Evolutionary conservation across 1,284 basidiomycete species (phyloP).

Genomic region (Ustilago curta): DNA sequence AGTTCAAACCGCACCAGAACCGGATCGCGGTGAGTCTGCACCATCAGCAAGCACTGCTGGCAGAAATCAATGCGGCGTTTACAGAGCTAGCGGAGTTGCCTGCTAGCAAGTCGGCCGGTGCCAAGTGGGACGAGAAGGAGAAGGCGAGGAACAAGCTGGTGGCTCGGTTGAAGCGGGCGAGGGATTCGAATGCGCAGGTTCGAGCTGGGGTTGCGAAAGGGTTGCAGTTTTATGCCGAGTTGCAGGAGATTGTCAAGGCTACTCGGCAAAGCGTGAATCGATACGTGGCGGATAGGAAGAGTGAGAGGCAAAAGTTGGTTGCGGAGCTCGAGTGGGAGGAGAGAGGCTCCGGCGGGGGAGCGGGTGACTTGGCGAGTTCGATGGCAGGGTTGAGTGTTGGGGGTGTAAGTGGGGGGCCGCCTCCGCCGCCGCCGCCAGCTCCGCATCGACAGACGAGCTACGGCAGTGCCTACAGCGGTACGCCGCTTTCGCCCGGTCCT

Average conservation of each 20-base stretch:
- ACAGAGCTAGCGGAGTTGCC: constrained; percentile 37
- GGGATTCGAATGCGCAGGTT: constrained; percentile 87
- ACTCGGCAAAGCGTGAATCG: constrained; percentile 76
- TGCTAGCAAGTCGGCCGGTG: constrained; percentile 74
- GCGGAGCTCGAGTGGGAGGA: constrained; percentile 80
- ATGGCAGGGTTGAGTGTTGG: constrained; percentile 34
- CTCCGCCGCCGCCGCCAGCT: constrained; percentile 19
- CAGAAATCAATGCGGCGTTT: constrained; percentile 49
- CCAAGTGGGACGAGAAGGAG: constrained; percentile 80
- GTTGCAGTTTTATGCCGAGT: constrained; percentile 85
- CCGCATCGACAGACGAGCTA: constrained; percentile 45
- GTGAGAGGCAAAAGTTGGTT: constrained; percentile 79
- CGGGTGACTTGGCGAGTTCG: constrained; percentile 8
- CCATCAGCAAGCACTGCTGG: constrained; percentile 79
- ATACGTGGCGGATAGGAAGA: constrained; percentile 77
- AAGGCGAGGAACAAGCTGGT: constrained; percentile 80
- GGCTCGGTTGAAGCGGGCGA: constrained; percentile 78
- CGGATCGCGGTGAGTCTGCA: constrained; percentile 81
- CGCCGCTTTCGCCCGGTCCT: constrained; percentile 24
- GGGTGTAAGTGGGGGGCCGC: constrained; percentile 21
- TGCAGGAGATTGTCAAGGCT: constrained; percentile 77
- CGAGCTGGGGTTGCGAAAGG: constrained; percentile 87
- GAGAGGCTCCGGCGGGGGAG: constrained; percentile 70
- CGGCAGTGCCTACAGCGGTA: constrained; percentile 21
- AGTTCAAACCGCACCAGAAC: constrained; percentile 90